phyloP scores from a whole-genome alignment of 345 rosid genomes.

The Eucalyptus dawsonii region DNA sequence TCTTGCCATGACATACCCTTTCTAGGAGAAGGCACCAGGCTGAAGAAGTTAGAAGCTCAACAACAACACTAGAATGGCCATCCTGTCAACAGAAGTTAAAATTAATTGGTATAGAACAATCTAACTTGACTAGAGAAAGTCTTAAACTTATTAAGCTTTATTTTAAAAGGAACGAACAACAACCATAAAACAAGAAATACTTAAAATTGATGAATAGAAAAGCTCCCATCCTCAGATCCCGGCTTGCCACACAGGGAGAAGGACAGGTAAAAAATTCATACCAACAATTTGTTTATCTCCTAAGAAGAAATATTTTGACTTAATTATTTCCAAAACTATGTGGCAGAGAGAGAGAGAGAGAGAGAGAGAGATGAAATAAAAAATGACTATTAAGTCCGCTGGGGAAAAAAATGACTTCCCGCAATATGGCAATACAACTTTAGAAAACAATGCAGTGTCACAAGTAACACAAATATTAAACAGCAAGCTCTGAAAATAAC shows the following conservation, averaged over 20 bases:
- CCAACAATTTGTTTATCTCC: not conserved
- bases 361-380: not conserved
- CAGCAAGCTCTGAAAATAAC: not conserved
- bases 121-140: not conserved
- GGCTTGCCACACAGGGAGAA: not conserved
- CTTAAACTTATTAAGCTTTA: not conserved
- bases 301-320: not conserved
- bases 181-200: not conserved
- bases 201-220: not conserved
- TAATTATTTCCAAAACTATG: not conserved
- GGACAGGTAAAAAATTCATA: not conserved
- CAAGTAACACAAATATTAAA: not conserved
- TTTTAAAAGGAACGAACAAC: not conserved
- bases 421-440: not conserved
- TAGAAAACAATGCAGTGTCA: not conserved
- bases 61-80: slow-evolving; percentile 24
- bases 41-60: slow-evolving; percentile 40
- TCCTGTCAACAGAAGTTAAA: slow-evolving; percentile 16
- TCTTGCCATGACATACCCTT: slow-evolving; percentile 32
- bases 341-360: not conserved
- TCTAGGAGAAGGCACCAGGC: slow-evolving; percentile 59
- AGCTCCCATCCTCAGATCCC: not conserved
- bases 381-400: not conserved
- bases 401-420: not conserved
- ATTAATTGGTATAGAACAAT: not conserved